Percentiles rank a stretch among this genome's conserved stretches.
phyloP scores from a whole-genome alignment of 2,329 filamentous ascomycete species.

The Taxawa tesnikishii region DNA sequence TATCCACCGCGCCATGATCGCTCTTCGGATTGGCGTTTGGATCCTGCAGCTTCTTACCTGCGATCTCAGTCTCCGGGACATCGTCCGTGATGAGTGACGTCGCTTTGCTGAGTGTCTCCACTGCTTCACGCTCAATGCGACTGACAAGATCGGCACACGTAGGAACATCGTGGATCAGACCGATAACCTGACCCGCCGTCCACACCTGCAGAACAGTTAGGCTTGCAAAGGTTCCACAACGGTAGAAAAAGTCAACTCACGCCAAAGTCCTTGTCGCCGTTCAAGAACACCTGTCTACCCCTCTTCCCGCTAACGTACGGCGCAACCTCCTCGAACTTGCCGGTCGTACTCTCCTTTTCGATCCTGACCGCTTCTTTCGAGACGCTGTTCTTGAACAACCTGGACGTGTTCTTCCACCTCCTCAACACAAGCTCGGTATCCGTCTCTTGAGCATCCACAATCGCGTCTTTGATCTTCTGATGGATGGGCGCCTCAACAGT shows the following conservation, averaged over 20 bases:
- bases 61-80: conserved; percentile 19
- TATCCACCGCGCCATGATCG: conserved; percentile 16
- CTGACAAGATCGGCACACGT: conserved; percentile 32
- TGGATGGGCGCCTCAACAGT: conserved; percentile 90
- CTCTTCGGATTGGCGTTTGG: conserved; percentile 10
- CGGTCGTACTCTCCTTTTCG: conserved; percentile 69
- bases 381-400: conserved; percentile 85
- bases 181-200: conserved; percentile 92
- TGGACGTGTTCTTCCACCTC: conserved; percentile 84
- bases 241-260: conserved; percentile 42
- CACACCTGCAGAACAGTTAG: conserved; percentile 53
- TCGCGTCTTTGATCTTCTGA: conserved; percentile 83
- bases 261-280: conserved; percentile 80
- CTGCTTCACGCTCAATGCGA: conserved; percentile 34
- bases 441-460: conserved; percentile 77
- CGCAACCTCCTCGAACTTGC: conserved; percentile 81
- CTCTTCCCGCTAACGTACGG: conserved; percentile 82
- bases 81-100: conserved; percentile 25
- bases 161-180: conserved; percentile 39
- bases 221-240: background rate
- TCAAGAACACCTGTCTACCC: conserved; percentile 81
- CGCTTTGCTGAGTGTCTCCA: conserved; percentile 27
- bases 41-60: conserved; percentile 16
- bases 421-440: conserved; percentile 82
- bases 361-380: conserved; percentile 67